Evolutionary conservation across 208 protist species (phyloP).

Genomic region (Trypanosoma rangeli): DNA sequence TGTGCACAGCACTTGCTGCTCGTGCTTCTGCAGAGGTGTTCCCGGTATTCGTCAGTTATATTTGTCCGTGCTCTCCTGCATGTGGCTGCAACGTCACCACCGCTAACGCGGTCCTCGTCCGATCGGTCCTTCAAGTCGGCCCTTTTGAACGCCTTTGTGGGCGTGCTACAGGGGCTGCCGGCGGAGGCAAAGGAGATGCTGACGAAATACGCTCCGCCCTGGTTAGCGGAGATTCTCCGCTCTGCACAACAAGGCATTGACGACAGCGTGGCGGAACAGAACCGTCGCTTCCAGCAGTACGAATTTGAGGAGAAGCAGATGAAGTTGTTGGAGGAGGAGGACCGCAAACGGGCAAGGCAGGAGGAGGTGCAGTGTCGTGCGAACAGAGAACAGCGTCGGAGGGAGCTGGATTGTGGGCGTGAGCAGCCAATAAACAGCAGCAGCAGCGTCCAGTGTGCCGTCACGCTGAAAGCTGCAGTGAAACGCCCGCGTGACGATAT

Average conservation of each 20-base stretch:
- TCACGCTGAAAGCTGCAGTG: neutral
- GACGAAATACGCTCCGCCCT: constrained; percentile 37
- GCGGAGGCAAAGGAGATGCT: constrained; percentile 28
- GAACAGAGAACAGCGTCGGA: constrained; percentile 25
- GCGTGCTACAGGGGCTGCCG: constrained; percentile 30
- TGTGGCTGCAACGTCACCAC: constrained; percentile 45
- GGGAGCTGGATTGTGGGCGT: constrained; percentile 12
- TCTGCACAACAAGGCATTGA: constrained; percentile 37
- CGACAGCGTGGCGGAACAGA: constrained; percentile 47
- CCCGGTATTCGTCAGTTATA: constrained; percentile 31
- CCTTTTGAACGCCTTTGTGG: constrained; percentile 38
- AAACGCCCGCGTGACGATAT: constrained; percentile 26
- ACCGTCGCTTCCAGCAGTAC: constrained; percentile 54
- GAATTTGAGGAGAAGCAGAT: constrained; percentile 53
- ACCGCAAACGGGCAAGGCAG: constrained; percentile 11
- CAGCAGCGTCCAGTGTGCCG: neutral
- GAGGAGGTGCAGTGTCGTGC: constrained; percentile 20
- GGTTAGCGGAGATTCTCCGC: constrained; percentile 40
- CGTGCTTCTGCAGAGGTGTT: constrained; percentile 44
- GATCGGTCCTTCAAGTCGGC: constrained; percentile 34
- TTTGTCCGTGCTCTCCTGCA: constrained; percentile 46
- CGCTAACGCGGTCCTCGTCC: constrained; percentile 29
- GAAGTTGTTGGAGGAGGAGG: constrained; percentile 18
- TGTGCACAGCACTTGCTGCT: constrained; percentile 43
- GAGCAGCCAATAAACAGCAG: neutral